Percentiles rank a stretch among this genome's conserved stretches.
Evolutionary conservation across 495 filamentous ascomycete genomes (phyloP).

Genomic region (Apiosordaria backusii): DNA sequence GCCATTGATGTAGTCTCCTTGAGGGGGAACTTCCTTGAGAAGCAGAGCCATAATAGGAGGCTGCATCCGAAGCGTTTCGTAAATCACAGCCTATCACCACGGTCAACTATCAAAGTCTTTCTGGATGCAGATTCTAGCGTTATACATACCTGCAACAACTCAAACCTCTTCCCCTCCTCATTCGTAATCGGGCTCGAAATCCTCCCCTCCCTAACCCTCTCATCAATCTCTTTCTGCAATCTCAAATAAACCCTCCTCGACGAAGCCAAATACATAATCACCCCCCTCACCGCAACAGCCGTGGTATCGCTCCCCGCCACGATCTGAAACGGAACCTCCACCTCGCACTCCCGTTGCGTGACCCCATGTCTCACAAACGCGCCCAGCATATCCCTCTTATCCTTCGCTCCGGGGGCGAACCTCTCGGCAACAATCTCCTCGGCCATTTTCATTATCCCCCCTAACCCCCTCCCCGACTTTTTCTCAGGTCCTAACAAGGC

Average conservation of each 20-base stretch:
- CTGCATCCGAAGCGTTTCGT: slow-evolving; percentile 49
- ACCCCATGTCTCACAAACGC: slow-evolving; percentile 34
- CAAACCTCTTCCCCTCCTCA: slow-evolving; percentile 39
- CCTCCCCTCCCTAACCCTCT: slow-evolving; percentile 31
- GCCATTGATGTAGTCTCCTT: slow-evolving; percentile 49
- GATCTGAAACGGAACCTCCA: slow-evolving; percentile 42
- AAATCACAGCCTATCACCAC: slow-evolving; percentile 40
- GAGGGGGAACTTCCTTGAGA: slow-evolving; percentile 45
- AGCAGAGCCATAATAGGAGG: slow-evolving; percentile 36
- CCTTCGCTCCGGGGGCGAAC: not conserved
- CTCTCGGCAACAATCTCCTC: not conserved
- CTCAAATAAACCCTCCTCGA: slow-evolving; percentile 44
- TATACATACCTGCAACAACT: slow-evolving; percentile 34
- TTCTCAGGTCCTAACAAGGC: slow-evolving; percentile 55
- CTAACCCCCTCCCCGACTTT: slow-evolving; percentile 45
- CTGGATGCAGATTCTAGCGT: too few species aligned
- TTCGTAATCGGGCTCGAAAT: slow-evolving; percentile 37
- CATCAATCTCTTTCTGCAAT: slow-evolving; percentile 57
- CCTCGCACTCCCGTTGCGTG: slow-evolving; percentile 28
- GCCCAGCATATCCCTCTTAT: slow-evolving; percentile 11
- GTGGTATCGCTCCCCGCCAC: slow-evolving; percentile 65
- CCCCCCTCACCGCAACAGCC: slow-evolving; percentile 52
- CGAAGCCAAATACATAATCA: slow-evolving; percentile 50
- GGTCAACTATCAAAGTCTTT: not conserved
- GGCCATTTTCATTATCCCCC: slow-evolving; percentile 32